Conservation (phyloP, 2,329 filamentous ascomycete genomes). For the Dactylellina parvicollis region DNA sequence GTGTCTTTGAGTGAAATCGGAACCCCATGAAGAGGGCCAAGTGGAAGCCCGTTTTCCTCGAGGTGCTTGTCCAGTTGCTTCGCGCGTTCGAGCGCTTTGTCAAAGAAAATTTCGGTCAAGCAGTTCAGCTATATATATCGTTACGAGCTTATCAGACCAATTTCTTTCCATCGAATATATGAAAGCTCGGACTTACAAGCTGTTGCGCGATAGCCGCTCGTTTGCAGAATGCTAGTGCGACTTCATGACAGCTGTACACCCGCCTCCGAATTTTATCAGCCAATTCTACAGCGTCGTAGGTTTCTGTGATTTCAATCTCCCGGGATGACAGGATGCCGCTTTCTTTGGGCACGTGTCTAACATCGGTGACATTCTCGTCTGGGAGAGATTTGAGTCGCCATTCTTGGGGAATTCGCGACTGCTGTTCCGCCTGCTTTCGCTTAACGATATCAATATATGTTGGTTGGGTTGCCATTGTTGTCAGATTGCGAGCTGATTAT, state of each 20-base stretch:
- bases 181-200: slow-evolving; percentile 57
- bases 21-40: slow-evolving; percentile 74
- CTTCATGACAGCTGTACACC: slow-evolving; percentile 59
- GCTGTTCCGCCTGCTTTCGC: slow-evolving; percentile 58
- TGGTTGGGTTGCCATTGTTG: slow-evolving; percentile 29
- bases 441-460: slow-evolving; percentile 60
- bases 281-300: slow-evolving; percentile 63
- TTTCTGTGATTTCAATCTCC: slow-evolving; percentile 66
- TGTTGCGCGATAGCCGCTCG: slow-evolving; percentile 66
- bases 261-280: slow-evolving; percentile 60
- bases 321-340: slow-evolving; percentile 63
- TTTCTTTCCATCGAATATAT: background rate
- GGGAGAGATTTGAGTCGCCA: slow-evolving; percentile 59
- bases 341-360: slow-evolving; percentile 60
- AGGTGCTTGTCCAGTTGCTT: slow-evolving; percentile 66
- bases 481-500: too few relatives aligned
- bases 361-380: slow-evolving; percentile 58
- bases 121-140: slow-evolving; percentile 62
- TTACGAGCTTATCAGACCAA: background rate
- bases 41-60: slow-evolving; percentile 63
- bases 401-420: slow-evolving; percentile 59
- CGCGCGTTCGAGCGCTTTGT: slow-evolving; percentile 66
- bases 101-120: slow-evolving; percentile 68
- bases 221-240: slow-evolving; percentile 66
- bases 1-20: slow-evolving; percentile 74